Base-by-base conservation (phyloP, 2,329 filamentous ascomycete species). In the Botrytis sinoallii region DNA sequence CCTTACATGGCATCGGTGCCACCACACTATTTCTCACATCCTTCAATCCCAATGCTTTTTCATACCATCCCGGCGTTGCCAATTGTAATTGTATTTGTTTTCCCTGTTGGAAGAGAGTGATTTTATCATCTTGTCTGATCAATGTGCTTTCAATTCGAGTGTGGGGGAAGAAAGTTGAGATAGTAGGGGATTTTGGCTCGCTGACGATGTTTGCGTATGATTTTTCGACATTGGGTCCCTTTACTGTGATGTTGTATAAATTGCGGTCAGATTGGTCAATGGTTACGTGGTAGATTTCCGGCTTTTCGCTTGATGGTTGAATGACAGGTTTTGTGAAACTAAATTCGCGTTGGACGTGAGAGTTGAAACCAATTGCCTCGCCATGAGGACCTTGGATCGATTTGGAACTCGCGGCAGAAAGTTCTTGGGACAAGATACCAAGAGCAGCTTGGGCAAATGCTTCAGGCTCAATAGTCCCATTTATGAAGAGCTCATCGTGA, bases 1-100 rank as follows among this genome's bases (percentile, higher is more conserved):
- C 92, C 84, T 98, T 98, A 84, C 96, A 98, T 2, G 96, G 96
- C 96, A 99, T 99, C 0, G 96, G 96, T 35, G 96, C 94, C 38
- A 93, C 87, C 1, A 98, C 94, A 71, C 92, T 96, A 74, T 95
- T 95, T 10, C 90, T 87, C 0, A 88, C 88, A 80, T 97, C 93
- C 81, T 93, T 95, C 75, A 93, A 84, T 0, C 95, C 95, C 12
- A 98, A 86, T 0, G 94, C 94, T 83, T 97, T 95, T 78, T 94
- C 93, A 74, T 92, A 92, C 94, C 95, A 99, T 63, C 86, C 85
- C 0, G 95, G 94, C 29, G 84, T 83, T 59, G 87, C 81, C n/a
- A 91, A 82, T 16, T 83, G 82, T 40, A 91, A 82, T 75, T 90
- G 87, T 9, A 87, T 89, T 83, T 90, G 89, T 76, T 84, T 81